Evolutionary conservation across 2,329 filamentous ascomycete species (phyloP).

Genomic region (Xylariaceae sp.): DNA sequence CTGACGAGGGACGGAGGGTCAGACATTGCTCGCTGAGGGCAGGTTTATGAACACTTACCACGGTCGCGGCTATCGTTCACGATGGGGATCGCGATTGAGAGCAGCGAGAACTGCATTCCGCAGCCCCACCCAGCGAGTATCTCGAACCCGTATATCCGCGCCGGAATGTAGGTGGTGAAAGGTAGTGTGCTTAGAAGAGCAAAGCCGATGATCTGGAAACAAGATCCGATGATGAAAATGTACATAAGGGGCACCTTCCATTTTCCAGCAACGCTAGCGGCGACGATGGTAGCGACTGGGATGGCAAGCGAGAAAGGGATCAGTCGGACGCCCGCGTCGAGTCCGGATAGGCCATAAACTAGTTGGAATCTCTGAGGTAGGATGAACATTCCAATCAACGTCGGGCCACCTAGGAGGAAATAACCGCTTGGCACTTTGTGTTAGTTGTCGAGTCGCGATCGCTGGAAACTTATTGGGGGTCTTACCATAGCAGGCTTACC

Average conservation of each 20-base stretch:
- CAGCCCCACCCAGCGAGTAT: conserved; percentile 2
- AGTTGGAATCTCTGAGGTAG: background rate
- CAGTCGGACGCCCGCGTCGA: conserved; percentile 1
- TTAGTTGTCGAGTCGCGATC: background rate
- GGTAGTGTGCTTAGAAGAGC: conserved; percentile 1
- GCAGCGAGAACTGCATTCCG: conserved; percentile 1
- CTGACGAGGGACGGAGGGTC: conserved; percentile 1
- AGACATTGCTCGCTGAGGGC: background rate
- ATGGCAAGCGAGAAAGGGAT: conserved; percentile 1
- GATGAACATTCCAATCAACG: background rate
- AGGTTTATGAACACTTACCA: background rate
- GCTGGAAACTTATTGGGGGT: background rate
- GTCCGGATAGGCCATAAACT: background rate
- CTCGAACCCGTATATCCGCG: conserved; percentile 3
- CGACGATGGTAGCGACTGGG: background rate
- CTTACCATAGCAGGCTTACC: background rate
- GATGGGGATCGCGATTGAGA: conserved; percentile 1
- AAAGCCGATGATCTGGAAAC: conserved; percentile 2
- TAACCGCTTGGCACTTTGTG: background rate
- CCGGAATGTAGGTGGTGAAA: background rate
- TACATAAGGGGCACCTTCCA: conserved; percentile 1
- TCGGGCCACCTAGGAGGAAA: background rate
- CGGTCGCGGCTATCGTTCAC: background rate
- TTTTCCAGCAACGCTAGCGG: background rate
- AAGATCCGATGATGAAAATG: background rate